Base-by-base conservation (phyloP, 2,329 filamentous ascomycete species). In the Neurospora sp. region DNA sequence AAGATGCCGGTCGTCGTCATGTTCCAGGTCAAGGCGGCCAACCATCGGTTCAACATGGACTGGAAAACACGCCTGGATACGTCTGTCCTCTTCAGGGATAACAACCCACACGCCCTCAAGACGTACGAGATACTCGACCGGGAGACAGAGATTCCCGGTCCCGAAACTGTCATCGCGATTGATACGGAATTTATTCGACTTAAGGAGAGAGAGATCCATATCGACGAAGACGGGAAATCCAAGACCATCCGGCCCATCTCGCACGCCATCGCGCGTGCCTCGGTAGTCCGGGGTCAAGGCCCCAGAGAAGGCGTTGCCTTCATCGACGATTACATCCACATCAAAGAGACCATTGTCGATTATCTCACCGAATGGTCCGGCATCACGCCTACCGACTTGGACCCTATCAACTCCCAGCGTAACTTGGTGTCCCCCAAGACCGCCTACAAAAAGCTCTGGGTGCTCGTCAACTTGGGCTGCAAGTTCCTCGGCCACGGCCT, bases 381-480 rank as follows among this genome's bases (percentile, higher is more conserved):
- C 58, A 97, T 99, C 74, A 91, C 90, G 4, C 87, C 90, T 1
- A 90, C 91, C 28, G 96, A 99, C 77, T 84, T 99, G 9, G 93
- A 97, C 75, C 89, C 91, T 4, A 85, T 89, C 70, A 85, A 87
- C n/a, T 92, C 91, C 62, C 87, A 86, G 69, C 95, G 97, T 80
- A 93, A 93, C 69, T 87, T 98, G 0, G 90, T 98, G 9, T 87
- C 91, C 1, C 85, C 98, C 52, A 99, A 99, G 79, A 87, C 92
- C 70, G 94, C 93, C 1, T 99, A 98, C 84, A 99, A 99, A 81
- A 97, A 97, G 79, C 89, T 99, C 38, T 99, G 96, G 96, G 88
- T 98, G 17, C 85, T 99, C 19, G 87, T 99, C 39, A 99, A 99
- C 78, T 85, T 98, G 0, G 96, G 96, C 67, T 97, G 93, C 81